Base-by-base conservation (phyloP, 1,139 yeast species). In the Yamadazyma sp. region DNA sequence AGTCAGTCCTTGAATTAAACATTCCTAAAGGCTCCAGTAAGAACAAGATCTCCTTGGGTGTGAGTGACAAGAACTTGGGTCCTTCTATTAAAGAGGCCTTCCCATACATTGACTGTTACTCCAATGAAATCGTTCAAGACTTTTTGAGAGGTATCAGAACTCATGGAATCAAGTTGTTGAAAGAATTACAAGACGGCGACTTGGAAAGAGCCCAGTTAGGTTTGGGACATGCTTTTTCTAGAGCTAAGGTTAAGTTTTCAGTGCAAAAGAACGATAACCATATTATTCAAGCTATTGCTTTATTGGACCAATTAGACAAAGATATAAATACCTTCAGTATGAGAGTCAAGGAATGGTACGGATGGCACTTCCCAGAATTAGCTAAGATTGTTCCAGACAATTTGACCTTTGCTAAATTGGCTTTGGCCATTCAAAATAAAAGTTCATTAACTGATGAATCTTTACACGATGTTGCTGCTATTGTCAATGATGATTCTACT, bases 301-400 rank as follows among this genome's bases (percentile, higher is more conserved):
- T 94, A 51, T 78, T 92, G 59, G 99, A 92, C 59, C 96, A 94
- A 63, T 80, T 92, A 59, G 98, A 92, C 72, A 92, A 92, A 72
- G 98, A 94, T 64, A 78, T 92, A 57, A 92, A 92, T 74, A 94
- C 97, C 37, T 92, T 87, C 59, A 92, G 97, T 52, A 92, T 92
- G 99, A 83, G 99, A 73, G 80, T 82, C 62, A 90, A 90, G 73
- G 99, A 92, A 73, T 92, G 99, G 99, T 92, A 94, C 70, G 97
- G 98, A 50, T 92, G 99, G 99, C 99, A 92, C 67, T 94, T 92
- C 82, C 99, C 99, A 31, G 99, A 92, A 71, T 80, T 92, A 79
- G 96, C 96, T 59, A 92, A 92, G 77, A 88, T 92, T 62, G 89
- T 90, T 53, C 82, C 87, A 53, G 98, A 92, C 72, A 90, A 90